Base-by-base conservation (phyloP, 768 basidiomycete species). In the Myochromella boudieri region DNA sequence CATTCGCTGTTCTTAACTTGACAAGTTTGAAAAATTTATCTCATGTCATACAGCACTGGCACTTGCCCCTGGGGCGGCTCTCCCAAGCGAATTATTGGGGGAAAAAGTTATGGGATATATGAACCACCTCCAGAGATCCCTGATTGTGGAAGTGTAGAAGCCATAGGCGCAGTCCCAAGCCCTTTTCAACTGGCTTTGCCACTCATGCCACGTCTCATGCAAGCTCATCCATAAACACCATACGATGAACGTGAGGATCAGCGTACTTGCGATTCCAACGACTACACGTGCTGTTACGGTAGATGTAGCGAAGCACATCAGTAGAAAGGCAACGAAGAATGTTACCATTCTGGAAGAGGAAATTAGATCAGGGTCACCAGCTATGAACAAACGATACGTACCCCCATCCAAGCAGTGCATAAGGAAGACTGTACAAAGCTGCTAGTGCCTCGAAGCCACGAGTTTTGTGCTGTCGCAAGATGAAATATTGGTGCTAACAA, bases 201-300 rank as follows among this genome's bases (percentile, higher is more conserved):
- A 24, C 12, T 17, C 22, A 22, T 44, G 40, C 10, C 44, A 31
- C 27, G 49, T 45, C 27, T 51, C 31, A 32, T 51, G 55, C 50
- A 57, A 60, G 38, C 49, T 53, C 46, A 53, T 53, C 49, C 50
- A 59, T 33, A 63, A 37, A 31, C 60, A 63, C 57, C 60, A 66
- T 0, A 54, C 10, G 27, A 66, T 54, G 3, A 61, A 45, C 14
- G 53, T 32, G 14, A 36, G 22, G 9, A 57, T 29, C 5, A 52
- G 21, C 1, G 42, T 28, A 12, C 50, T 49, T 3, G 54, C 39
- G 10, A 48, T 12, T 3, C 48, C 55, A 10, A 61, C 49, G 37
- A 60, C 33, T 7, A 45, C 21, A 1, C 54, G 55, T 0, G 60
- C 57, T 18, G 37, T 14, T 1, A 42, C 31, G 27, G 51, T 55